Percentiles rank a stretch among this genome's conserved stretches.
These are phyloP conservation scores for Debaryomyces maramus DNA, from an alignment of 805 yeast genomes.

Conservation along the genomic window DNA sequence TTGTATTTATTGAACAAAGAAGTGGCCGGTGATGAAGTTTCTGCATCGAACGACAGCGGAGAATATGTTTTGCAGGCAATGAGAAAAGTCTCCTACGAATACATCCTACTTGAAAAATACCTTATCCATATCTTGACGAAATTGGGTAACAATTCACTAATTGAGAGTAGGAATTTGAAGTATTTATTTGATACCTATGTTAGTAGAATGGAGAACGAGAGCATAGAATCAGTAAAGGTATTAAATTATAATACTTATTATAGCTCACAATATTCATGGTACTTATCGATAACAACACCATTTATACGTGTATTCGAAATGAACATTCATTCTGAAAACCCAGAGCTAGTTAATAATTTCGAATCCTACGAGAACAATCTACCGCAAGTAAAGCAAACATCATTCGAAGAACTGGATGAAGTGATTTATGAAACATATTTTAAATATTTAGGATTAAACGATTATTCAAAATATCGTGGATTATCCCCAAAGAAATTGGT, in stretches of 20 bases:
- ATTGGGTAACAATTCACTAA: slow-evolving; percentile 30
- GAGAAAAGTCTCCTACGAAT: slow-evolving; percentile 39
- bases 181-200: slow-evolving; percentile 24
- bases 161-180: slow-evolving; percentile 25
- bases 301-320: slow-evolving; percentile 37
- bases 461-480: slow-evolving; percentile 16
- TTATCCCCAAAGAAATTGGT: slow-evolving; percentile 19
- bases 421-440: slow-evolving; percentile 21
- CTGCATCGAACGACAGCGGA: slow-evolving; percentile 11
- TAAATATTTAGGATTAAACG: slow-evolving; percentile 19
- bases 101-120: slow-evolving; percentile 39
- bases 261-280: slow-evolving; percentile 40
- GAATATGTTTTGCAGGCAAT: slow-evolving; percentile 29
- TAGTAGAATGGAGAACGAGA: slow-evolving; percentile 14
- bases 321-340: slow-evolving; percentile 29
- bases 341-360: slow-evolving; percentile 15
- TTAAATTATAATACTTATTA: slow-evolving; percentile 32
- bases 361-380: slow-evolving; percentile 15
- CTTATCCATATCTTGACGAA: slow-evolving; percentile 37
- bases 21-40: slow-evolving; percentile 14
- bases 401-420: slow-evolving; percentile 24
- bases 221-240: slow-evolving; percentile 27
- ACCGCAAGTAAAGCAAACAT: slow-evolving; percentile 11
- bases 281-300: slow-evolving; percentile 35
- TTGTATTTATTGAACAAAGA: slow-evolving; percentile 23